Conservation (phyloP, 768 basidiomycete species). For the Trametes cinnabarina region DNA sequence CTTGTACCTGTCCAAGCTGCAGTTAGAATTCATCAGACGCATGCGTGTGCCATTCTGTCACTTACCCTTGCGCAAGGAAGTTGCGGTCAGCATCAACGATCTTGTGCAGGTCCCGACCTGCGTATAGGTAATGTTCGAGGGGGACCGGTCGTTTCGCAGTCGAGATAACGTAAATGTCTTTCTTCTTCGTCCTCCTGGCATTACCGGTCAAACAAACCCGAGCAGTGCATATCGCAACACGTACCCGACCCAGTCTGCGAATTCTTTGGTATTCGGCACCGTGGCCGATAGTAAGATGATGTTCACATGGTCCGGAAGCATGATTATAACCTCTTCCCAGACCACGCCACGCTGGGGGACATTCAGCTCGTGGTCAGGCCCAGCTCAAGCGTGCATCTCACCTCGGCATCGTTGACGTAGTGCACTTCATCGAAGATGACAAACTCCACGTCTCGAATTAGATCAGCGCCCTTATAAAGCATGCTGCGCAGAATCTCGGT, state of each 20-base stretch:
- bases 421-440: slow-evolving; percentile 99
- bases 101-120: slow-evolving; percentile 89
- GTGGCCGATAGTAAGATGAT: slow-evolving; percentile 97
- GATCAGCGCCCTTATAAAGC: slow-evolving; percentile 98
- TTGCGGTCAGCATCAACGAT: slow-evolving; percentile 82
- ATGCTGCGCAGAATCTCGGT: slow-evolving; percentile 98
- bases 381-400: slow-evolving; percentile 31
- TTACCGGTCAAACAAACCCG: background rate
- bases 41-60: background rate
- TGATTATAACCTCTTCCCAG: slow-evolving; percentile 99
- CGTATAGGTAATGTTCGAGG: slow-evolving; percentile 94
- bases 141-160: slow-evolving; percentile 96
- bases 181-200: slow-evolving; percentile 94
- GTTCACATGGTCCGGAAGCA: slow-evolving; percentile 98
- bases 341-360: slow-evolving; percentile 89
- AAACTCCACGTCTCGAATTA: slow-evolving; percentile 98
- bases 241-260: slow-evolving; percentile 99
- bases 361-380: background rate
- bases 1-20: slow-evolving; percentile 63
- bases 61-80: slow-evolving; percentile 71
- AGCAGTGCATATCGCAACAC: slow-evolving; percentile 25
- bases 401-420: slow-evolving; percentile 99
- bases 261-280: slow-evolving; percentile 96
- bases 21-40: background rate
- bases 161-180: slow-evolving; percentile 98